Evolutionary conservation across 805 yeast genomes (phyloP), one percentile per base, ranked within the genome.

Genomic region (Saccharomycopsis sp.): DNA sequence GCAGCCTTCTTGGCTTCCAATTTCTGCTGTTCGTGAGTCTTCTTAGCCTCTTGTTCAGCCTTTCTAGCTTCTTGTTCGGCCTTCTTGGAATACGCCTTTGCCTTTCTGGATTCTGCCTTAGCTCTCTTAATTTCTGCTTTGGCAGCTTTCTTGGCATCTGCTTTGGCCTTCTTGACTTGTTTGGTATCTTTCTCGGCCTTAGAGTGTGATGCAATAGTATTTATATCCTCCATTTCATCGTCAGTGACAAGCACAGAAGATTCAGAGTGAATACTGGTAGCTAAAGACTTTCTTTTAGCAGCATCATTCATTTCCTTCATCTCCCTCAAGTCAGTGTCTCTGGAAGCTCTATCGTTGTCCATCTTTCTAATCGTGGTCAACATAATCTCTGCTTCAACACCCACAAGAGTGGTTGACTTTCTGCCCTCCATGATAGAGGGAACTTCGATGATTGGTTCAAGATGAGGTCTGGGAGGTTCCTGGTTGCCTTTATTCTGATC

Each of bases 361-460:
- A 58, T 55, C 8, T 48, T 24, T 7, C 40, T 44, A 15, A 58
- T 21, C 24, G 61, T 58, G 21, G 58, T 58, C 51, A 46, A 21
- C 56, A 55, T 47, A 21, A 58, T 40, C 34, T 58, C 56, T 16
- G 61, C 61, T 50, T 58, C 61, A 20, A 58, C 54, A n/a, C 61
- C 61, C 9, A 34, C 40, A 12, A 57, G 24, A 5, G 53, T 57
- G n/a, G 46, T 40, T 9, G 58, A 55, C n/a, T 50, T 47, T 58
- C 57, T 58, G 16, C 59, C 51, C 23, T 59, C 59, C 44, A 40
- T 41, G 14, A 59, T 51, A 2, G 62, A 59, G 15, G 53, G 47
- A 29, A 59, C 62, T 37, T 59, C 62, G 34, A 56, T 34, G 23
- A 59, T 59, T 12, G 62, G 62, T 21, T 59, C 62, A 37, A 59